phyloP scores from a whole-genome alignment of 176 grass and related monocot species.

The Carex myosuroides region DNA sequence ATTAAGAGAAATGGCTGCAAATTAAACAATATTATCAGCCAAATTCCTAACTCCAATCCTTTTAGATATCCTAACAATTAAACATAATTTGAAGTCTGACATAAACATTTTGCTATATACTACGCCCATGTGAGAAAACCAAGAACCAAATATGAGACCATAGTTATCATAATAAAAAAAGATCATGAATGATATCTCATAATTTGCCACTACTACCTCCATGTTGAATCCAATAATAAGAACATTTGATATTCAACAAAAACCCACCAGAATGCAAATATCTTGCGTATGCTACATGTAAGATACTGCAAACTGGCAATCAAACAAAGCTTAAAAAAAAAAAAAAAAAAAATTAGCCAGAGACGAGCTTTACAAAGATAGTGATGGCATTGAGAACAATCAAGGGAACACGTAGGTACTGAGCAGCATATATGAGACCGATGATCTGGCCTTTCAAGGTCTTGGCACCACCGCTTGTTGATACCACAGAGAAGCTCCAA shows the following conservation, averaged over 20 bases:
- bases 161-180: neutral
- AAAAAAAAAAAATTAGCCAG: slow-evolving; percentile 36
- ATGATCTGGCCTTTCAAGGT: slow-evolving; percentile 69
- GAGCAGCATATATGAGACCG: slow-evolving; percentile 64
- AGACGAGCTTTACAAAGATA: slow-evolving; percentile 70
- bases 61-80: neutral
- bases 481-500: slow-evolving; percentile 86
- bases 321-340: neutral
- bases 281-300: neutral
- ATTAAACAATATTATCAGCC: neutral
- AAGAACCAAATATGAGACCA: neutral
- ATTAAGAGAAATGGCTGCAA: neutral
- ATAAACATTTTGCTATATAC: neutral
- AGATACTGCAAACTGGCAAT: neutral
- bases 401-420: slow-evolving; percentile 70
- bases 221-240: neutral
- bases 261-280: neutral
- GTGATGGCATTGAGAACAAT: slow-evolving; percentile 74
- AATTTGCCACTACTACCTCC: neutral
- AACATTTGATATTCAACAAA: neutral
- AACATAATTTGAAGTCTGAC: neutral
- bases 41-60: neutral
- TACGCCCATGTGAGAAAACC: neutral
- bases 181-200: neutral
- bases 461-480: slow-evolving; percentile 60